Evolutionary conservation across 441 rosid species (phyloP), one percentile per base, ranked within the genome.

Genomic region (Pelargonium myrrhifolium): DNA sequence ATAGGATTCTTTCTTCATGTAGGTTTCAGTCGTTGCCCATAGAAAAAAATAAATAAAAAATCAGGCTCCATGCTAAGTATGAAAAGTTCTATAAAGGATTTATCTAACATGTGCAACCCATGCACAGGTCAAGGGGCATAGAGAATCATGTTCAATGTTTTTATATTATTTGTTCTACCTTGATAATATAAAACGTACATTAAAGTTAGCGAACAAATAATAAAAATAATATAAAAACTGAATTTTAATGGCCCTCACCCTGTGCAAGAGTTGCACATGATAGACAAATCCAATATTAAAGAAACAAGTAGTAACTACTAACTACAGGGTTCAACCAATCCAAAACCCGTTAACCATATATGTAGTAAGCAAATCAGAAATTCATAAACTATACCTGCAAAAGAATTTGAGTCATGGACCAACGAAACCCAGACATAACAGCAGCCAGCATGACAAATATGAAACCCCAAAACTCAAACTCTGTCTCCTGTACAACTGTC

Each of bases 321-420:
- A 31, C 37, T 31, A 31, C 37, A 0, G 7, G 37, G 7, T 31
- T 31, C 37, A 24, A 26, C 63, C 63, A 59, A 59, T 59, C 39
- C 18, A 26, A 11, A 59, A 59, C 18, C 63, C 63, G 24, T 12
- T 26, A 24, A 26, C 12, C 39, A 59, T 59, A 22, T 26, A 59
- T 26, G 18, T 24, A 15, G 7, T 8, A 14, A 20, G 61, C 4
- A 59, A 59, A 26, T 26, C 17, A 59, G 63, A 59, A 59, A 24
- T 1, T 12, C 26, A 59, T 24, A 59, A 24, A 24, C 9, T 35
- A 59, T 59, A 59, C 63, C 63, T 59, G 63, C 63, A 59, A 59
- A 59, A 59, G 63, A 59, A 59, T 59, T 59, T 59, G 63, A 24
- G 63, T 59, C 63, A 59, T 59, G 39, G 63, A 59, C 63, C 63